Percentiles rank a stretch among this genome's conserved stretches.
These are phyloP conservation scores for Vitis riparia DNA, from an alignment of 164 flowering plant species.

Conservation along the genomic window DNA sequence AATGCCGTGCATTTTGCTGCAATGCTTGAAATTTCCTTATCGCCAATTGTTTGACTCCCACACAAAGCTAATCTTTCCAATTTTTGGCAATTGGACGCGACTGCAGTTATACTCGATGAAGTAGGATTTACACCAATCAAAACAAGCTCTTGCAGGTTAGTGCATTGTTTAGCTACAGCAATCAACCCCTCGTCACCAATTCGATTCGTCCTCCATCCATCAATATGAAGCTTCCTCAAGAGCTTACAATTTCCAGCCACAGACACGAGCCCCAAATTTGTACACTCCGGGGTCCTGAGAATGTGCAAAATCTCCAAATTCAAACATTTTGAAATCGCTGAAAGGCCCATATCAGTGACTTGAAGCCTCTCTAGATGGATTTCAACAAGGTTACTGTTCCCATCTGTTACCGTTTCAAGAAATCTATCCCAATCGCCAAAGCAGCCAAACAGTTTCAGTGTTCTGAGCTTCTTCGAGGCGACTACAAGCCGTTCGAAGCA, in stretches of 20 bases:
- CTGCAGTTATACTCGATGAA: slow-evolving; percentile 45
- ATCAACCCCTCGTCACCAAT: slow-evolving; percentile 83
- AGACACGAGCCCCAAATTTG: slow-evolving; percentile 56
- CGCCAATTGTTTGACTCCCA: slow-evolving; percentile 78
- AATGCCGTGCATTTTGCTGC: slow-evolving; percentile 69
- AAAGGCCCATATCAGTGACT: slow-evolving; percentile 73
- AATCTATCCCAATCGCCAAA: slow-evolving; percentile 87
- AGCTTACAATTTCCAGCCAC: slow-evolving; percentile 69
- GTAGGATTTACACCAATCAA: slow-evolving; percentile 84
- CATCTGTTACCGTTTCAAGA: slow-evolving; percentile 42
- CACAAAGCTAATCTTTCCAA: slow-evolving; percentile 86
- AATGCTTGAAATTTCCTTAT: slow-evolving; percentile 75
- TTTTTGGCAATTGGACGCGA: slow-evolving; percentile 65
- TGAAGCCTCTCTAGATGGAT: slow-evolving; percentile 91
- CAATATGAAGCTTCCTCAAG: slow-evolving; percentile 89
- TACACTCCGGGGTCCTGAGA: slow-evolving; percentile 82
- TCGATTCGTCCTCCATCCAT: slow-evolving; percentile 90
- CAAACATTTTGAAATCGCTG: slow-evolving; percentile 58
- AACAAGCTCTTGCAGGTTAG: slow-evolving; percentile 79
- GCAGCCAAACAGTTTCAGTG: slow-evolving; percentile 68
- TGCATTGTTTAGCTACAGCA: slow-evolving; percentile 64
- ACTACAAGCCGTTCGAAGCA: slow-evolving; percentile 67
- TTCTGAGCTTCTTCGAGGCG: slow-evolving; percentile 59
- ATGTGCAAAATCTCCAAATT: slow-evolving; percentile 73
- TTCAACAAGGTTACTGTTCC: slow-evolving; percentile 49